Evolutionary conservation across 805 yeast genomes (phyloP), one percentile per base, ranked within the genome.

Genomic region (Candida silvatica): DNA sequence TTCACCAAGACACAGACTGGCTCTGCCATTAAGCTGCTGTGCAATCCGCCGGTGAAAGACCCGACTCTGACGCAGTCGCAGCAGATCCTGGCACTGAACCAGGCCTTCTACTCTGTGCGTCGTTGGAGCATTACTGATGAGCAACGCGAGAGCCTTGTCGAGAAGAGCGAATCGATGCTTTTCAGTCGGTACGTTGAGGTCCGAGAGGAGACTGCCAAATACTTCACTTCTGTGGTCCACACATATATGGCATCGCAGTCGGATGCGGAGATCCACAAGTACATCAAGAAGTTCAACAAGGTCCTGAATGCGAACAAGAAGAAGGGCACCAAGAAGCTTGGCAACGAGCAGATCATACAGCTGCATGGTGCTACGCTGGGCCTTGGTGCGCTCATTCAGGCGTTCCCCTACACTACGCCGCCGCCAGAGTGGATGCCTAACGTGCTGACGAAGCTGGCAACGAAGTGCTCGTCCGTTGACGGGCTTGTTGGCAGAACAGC

Each of bases 341-440:
- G 70, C 3, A 49, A 53, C 28, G 64, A 65, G 15, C 71, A 70
- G 37, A 51, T 61, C 8, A 60, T 71, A 5, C 56, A 59, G 3
- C 59, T 86, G 3, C 97, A 90, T 52, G 95, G 94, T 3, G 86
- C 94, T 2, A 77, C 88, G 0, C 61, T 92, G 17, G 97, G 97
- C 0, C 61, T 90, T 2, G 95, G 97, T 6, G 84, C 97, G 0
- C 61, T 90, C 29, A 74, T 92, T 2, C 77, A 79, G 31, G 97
- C 97, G 0, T 92, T 82, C 58, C 90, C 97, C 2, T 92, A 87
- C 49, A 62, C 68, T 3, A 80, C 95, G 1, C 98, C 98, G 0
- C 88, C 95, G 2, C 97, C 98, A 1, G 36, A 45, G 19, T 92
- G 97, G 97, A 67, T 90, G 15, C 97, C 97, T 0, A 59, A 64